Evolutionary conservation across 345 rosid species (phyloP), one percentile per base, ranked within the genome.

Genomic region (Syzygium aqueum): DNA sequence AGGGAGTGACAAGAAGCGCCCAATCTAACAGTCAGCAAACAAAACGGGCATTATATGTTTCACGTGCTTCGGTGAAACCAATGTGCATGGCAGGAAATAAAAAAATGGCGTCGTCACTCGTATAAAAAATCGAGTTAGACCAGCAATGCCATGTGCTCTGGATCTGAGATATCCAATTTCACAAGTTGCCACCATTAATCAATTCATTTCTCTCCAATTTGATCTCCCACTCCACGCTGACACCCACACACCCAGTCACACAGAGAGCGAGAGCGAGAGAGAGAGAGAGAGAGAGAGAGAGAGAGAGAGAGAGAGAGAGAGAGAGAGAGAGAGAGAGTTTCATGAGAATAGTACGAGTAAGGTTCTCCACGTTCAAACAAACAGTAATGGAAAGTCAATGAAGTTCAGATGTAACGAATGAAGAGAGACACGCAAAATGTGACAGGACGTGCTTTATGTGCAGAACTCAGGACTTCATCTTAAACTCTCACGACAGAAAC

Each of bases 401-500:
- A 73, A 73, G 49, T 49, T 73, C 80, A 2, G 49, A 73, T 19
- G 80, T 33, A 53, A 52, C 53, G 53, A 13, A 67, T 57, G 40
- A 33, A 57, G 77, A 43, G 53, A 50, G 54, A 40, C 50, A 43
- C 61, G 52, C 37, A 3, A 33, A 52, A 53, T 7, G 37, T 27
- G 51, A 33, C 25, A 84, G 23, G 85, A 51, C 23, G n/a, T 50
- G 52, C 54, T 83, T 83, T 83, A 46, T 84, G 19, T 19, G 80
- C 49, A 37, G 49, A 73, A 73, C 49, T 73, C 49, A 37, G 46
- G 46, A 43, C 73, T 50, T 84, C 56, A 51, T 84, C 54, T 16
- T 61, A 78, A 50, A 28, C 33, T 87, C 61, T 90, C 84, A 96
- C 87, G 91, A 90, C 78, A 94, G 46, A 84, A 89, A 37, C 9